Conservation (phyloP, 192 early-diverging fungal species). For the Backusella sp. region DNA sequence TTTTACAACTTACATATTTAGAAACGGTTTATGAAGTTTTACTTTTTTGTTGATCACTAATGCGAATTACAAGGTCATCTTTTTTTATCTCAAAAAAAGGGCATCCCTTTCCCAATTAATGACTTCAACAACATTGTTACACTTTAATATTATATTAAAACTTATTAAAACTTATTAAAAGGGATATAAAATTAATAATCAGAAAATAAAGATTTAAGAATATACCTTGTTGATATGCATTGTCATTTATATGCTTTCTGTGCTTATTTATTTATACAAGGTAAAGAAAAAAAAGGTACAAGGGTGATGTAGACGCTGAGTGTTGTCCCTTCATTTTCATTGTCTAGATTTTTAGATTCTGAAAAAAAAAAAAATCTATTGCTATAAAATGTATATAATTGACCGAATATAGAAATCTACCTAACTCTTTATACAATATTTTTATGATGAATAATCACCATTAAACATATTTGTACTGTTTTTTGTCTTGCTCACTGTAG, state of each 20-base stretch:
- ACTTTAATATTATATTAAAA: background rate
- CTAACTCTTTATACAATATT: background rate
- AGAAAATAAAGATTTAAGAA: background rate
- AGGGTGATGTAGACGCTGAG: background rate
- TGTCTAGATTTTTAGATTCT: background rate
- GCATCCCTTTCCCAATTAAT: background rate
- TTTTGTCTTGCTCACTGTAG: background rate
- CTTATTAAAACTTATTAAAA: background rate
- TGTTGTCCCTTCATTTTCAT: background rate
- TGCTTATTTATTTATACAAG: background rate
- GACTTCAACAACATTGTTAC: background rate
- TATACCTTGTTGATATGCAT: background rate
- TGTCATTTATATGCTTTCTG: background rate
- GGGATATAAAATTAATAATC: conserved; percentile 3
- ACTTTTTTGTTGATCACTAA: background rate
- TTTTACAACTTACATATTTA: conserved; percentile 1
- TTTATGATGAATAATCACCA: background rate
- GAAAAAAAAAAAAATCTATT: no score
- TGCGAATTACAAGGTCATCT: background rate
- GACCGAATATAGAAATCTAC: background rate
- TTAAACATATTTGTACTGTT: background rate
- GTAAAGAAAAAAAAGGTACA: background rate
- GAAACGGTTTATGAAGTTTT: background rate
- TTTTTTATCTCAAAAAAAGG: background rate
- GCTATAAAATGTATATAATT: background rate